These are phyloP conservation scores for Arachis stenosperma DNA, from an alignment of 306 rosid genomes.

Conservation along the genomic window DNA sequence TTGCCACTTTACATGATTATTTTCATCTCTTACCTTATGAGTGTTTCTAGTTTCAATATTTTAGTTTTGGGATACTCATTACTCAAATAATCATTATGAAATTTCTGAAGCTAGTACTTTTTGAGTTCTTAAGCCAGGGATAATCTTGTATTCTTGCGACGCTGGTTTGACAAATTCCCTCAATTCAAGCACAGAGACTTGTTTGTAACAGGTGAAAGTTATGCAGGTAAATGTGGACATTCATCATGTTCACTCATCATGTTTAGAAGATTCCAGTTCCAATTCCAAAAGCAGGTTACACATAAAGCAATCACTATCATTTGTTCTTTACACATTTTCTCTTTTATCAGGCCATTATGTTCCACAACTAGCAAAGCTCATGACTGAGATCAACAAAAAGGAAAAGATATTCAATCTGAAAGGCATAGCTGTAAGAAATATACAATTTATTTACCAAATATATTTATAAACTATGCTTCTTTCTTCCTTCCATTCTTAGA, in stretches of 20 bases:
- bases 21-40: background rate
- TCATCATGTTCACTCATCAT: slow-evolving; percentile 23
- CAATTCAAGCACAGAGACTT: slow-evolving; percentile 55
- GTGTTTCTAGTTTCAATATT: background rate
- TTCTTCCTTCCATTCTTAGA: background rate
- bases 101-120: slow-evolving; percentile 40
- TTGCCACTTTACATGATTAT: slow-evolving; percentile 24
- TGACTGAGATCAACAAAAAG: slow-evolving; percentile 56
- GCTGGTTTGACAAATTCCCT: slow-evolving; percentile 70
- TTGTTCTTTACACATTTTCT: slow-evolving; percentile 3
- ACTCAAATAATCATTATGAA: slow-evolving; percentile 22
- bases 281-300: slow-evolving; percentile 5
- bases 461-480: background rate
- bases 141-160: slow-evolving; percentile 60
- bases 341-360: slow-evolving; percentile 59
- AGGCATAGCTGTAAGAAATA: slow-evolving; percentile 66
- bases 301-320: slow-evolving; percentile 5
- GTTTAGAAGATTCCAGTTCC: slow-evolving; percentile 2
- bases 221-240: slow-evolving; percentile 54
- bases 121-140: slow-evolving; percentile 60
- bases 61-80: slow-evolving; percentile 11
- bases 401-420: slow-evolving; percentile 54
- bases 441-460: slow-evolving; percentile 5
- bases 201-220: slow-evolving; percentile 70
- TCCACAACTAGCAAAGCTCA: slow-evolving; percentile 70